These are phyloP conservation scores for Kingdonia uniflora DNA, from an alignment of 164 flowering plant genomes.

Conservation along the genomic window DNA sequence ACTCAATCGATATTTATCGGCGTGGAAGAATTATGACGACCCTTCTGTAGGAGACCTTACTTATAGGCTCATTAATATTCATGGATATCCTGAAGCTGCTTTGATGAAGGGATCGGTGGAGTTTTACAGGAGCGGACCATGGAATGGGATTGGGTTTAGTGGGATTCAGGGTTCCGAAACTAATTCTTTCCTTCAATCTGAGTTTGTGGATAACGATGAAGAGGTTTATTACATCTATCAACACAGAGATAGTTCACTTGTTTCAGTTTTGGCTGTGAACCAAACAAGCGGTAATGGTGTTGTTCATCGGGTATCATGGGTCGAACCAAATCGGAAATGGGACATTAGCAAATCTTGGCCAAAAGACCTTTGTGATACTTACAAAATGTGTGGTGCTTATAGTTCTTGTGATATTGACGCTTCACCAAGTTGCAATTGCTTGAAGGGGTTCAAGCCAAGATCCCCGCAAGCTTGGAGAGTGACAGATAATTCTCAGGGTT, in stretches of 20 bases:
- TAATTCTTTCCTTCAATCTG: not conserved
- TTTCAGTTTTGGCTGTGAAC: constrained; percentile 9
- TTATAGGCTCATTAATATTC: constrained; percentile 10
- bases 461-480: not conserved
- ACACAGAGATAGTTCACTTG: constrained; percentile 1
- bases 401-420: not conserved
- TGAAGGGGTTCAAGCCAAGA: constrained; percentile 4
- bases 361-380: constrained; percentile 9
- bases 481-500: constrained; percentile 1
- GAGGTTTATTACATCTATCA: constrained; percentile 17
- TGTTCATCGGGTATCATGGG: constrained; percentile 5
- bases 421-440: constrained; percentile 5
- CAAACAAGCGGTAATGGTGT: not conserved
- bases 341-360: not conserved
- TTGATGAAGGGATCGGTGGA: constrained; percentile 5
- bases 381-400: constrained; percentile 4
- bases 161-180: constrained; percentile 10
- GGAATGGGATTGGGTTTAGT: constrained; percentile 24
- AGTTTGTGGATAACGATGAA: constrained; percentile 6
- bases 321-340: constrained; percentile 3
- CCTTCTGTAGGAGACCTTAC: constrained; percentile 22
- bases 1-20: constrained; percentile 11
- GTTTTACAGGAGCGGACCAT: constrained; percentile 15
- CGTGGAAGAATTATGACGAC: constrained; percentile 32
- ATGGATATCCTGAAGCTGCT: constrained; percentile 19